A percentile compares a stretch with the other conserved stretches of the same genome.
Evolutionary conservation across 768 basidiomycete genomes (phyloP).

Genomic region (Leccinum variicolor): DNA sequence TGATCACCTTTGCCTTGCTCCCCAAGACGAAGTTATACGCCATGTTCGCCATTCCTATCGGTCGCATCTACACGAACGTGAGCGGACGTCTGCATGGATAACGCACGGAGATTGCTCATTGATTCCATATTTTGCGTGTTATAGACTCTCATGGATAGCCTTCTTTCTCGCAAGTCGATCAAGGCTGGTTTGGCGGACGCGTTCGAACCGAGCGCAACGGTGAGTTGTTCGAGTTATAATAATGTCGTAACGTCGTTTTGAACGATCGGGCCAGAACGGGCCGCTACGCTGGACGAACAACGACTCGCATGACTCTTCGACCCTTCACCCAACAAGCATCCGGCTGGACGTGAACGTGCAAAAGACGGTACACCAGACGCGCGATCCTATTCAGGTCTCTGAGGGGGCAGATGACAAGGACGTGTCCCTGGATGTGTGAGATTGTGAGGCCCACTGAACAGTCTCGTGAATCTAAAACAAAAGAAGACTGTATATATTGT

Average conservation of each 20-base stretch:
- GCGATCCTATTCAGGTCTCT: not conserved
- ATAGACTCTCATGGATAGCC: conserved; percentile 13
- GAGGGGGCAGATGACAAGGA: not conserved
- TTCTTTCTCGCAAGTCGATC: conserved; percentile 4
- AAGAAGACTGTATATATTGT: not conserved
- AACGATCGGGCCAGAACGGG: not conserved
- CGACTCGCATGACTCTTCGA: not conserved
- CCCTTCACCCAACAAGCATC: not conserved
- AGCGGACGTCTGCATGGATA: not conserved
- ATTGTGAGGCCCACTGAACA: not conserved
- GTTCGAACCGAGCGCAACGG: not conserved
- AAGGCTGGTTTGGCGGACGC: not conserved
- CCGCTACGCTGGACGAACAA: not conserved
- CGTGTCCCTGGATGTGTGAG: not conserved
- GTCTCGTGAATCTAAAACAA: not conserved
- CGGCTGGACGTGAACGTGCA: not conserved
- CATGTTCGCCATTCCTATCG: not conserved
- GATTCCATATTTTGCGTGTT: not conserved
- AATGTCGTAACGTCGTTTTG: not conserved
- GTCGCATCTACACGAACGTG: not conserved
- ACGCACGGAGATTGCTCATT: not conserved
- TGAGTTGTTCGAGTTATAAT: not conserved
- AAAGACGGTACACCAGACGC: not conserved
- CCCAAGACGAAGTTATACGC: not conserved
- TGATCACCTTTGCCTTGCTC: not conserved